These are phyloP conservation scores for Neopestalotiopsis clavispora DNA, from an alignment of 2,329 filamentous ascomycete species.

Conservation along the genomic window DNA sequence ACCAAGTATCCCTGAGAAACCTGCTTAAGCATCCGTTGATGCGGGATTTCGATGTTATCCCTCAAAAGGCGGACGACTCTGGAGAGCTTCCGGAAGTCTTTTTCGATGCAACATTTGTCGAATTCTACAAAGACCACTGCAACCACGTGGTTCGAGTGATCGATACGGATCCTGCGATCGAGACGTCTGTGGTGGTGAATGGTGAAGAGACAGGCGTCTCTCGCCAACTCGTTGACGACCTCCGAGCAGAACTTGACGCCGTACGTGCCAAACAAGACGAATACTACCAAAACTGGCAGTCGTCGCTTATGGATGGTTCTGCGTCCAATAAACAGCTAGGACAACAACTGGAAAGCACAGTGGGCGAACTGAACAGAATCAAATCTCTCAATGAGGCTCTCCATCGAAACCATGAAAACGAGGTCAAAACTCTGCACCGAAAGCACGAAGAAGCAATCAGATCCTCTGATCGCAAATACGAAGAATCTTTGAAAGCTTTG, in stretches of 20 bases:
- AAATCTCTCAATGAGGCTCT: slow-evolving; percentile 73
- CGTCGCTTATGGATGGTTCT: slow-evolving; percentile 49
- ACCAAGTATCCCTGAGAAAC: slow-evolving; percentile 79
- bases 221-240: slow-evolving; percentile 86
- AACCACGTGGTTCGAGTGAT: slow-evolving; percentile 83
- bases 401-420: slow-evolving; percentile 71
- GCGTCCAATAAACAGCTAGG: slow-evolving; percentile 42
- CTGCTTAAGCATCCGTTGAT: slow-evolving; percentile 79
- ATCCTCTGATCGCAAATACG: slow-evolving; percentile 2
- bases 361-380: slow-evolving; percentile 64
- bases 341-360: slow-evolving; percentile 71
- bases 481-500: not conserved
- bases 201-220: slow-evolving; percentile 89
- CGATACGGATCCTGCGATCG: slow-evolving; percentile 87
- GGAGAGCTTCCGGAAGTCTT: slow-evolving; percentile 76
- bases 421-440: slow-evolving; percentile 52
- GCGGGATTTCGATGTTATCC: slow-evolving; percentile 86
- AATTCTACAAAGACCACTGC: slow-evolving; percentile 96
- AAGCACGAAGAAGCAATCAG: slow-evolving; percentile 10
- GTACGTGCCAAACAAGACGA: slow-evolving; percentile 79
- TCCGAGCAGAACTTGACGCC: slow-evolving; percentile 81
- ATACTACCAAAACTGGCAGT: slow-evolving; percentile 60
- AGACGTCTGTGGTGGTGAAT: slow-evolving; percentile 80
- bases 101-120: slow-evolving; percentile 85
- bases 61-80: slow-evolving; percentile 65